Base-by-base conservation (phyloP, 1,284 basidiomycete species). In the Trichosporon sp. region DNA sequence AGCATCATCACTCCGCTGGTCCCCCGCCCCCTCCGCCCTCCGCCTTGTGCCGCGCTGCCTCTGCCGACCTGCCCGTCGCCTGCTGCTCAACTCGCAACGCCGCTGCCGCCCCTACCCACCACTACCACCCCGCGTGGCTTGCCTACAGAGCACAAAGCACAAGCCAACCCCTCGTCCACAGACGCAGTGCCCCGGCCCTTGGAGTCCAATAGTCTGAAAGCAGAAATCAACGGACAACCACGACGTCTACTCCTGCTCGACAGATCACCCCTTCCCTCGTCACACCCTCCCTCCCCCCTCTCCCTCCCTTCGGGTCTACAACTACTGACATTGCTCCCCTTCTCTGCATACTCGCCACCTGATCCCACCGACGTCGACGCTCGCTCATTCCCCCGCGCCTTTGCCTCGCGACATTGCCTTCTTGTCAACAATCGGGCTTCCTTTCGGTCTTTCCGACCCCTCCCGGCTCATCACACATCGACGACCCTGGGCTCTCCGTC, bases 381-480 rank as follows among this genome's bases (percentile, higher is more conserved):
- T 63, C 14, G 2, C 59, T 63, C 59, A 26, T 63, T 63, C 32
- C 51, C 19, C 38, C 10, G 37, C 19, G 56, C 26, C 26, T 26
- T 26, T 31, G 31, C 59, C 59, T 37, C 59, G 32, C 16, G 31
- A 37, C 31, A 63, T 35, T 35, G 14, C 59, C 6, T 63, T 16
- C 59, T 63, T 35, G 59, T 63, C 59, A 63, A 63, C 59, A 35
- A 63, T 35, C 59, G 59, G 31, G 31, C 59, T 35, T 63, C 31
- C 19, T 54, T 37, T 63, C 59, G 59, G 31, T 63, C 31, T 63
- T 35, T 35, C 31, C 31, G 59, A 63, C 21, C 38, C 38, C 59
- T n/a, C 4, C 14, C 31, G 31, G 31, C 3, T 6, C 16, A 37
- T 35, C 31, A 35, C 14, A n/a, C 59, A n/a, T n/a, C 31, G 59